A percentile compares a stretch with the other conserved stretches of the same genome.
These are phyloP conservation scores for Pleurotus citrinopileatus DNA, from an alignment of 768 basidiomycete species.

Conservation along the genomic window DNA sequence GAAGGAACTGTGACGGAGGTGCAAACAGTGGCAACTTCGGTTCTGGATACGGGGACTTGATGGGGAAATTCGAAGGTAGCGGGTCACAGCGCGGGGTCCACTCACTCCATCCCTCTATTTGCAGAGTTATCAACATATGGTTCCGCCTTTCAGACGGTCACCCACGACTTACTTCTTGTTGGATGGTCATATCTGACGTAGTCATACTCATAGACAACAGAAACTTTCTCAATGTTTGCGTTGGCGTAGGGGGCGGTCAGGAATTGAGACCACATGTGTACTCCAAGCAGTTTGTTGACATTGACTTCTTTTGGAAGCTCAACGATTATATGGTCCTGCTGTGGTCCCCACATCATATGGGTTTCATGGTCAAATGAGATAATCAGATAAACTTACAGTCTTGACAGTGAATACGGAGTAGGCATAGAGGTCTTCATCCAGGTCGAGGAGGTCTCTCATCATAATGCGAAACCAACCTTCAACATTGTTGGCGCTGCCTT, in stretches of 20 bases:
- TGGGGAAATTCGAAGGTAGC: not conserved
- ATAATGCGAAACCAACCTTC: slow-evolving; percentile 9
- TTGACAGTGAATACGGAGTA: slow-evolving; percentile 1
- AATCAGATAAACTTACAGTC: not conserved
- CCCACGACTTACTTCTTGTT: not conserved
- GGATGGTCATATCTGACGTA: slow-evolving; percentile 1
- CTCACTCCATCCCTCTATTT: slow-evolving; percentile 4
- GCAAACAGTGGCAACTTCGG: not conserved
- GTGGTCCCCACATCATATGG: too few relatives aligned
- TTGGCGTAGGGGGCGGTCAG: not conserved
- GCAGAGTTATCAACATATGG: not conserved
- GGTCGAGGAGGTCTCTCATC: not conserved
- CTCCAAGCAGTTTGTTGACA: not conserved
- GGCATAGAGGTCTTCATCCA: not conserved
- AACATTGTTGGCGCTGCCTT: not conserved
- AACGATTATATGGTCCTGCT: slow-evolving; percentile 6
- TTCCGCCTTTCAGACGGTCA: not conserved
- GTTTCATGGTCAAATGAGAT: not conserved
- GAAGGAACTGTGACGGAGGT: not conserved
- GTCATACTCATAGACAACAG: slow-evolving; percentile 6
- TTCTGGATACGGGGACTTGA: slow-evolving; percentile 1
- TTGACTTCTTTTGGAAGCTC: not conserved
- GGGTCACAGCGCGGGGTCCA: not conserved
- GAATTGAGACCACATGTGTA: slow-evolving; percentile 1
- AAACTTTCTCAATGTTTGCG: not conserved